Conservation (phyloP, 2,329 filamentous ascomycete genomes). For the Geosmithia putterillii region DNA sequence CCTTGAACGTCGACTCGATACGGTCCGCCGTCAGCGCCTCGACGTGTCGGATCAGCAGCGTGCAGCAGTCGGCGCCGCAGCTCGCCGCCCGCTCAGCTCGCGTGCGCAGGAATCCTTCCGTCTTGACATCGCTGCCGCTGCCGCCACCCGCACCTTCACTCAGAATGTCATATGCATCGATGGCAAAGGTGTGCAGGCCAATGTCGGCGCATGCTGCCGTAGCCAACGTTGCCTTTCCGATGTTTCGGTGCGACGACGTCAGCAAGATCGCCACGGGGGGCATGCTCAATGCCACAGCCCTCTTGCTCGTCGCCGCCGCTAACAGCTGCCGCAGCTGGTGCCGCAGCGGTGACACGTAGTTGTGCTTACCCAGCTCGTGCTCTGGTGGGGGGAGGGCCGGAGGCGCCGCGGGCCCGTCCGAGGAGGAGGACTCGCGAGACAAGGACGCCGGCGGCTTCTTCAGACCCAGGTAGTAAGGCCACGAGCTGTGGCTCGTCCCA, state of each 20-base stretch:
- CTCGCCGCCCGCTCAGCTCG: slow-evolving; percentile 79
- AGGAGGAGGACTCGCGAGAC: not conserved
- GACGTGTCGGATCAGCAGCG: slow-evolving; percentile 76
- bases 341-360: slow-evolving; percentile 46
- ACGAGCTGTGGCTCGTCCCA: slow-evolving; percentile 61
- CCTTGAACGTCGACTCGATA: slow-evolving; percentile 74
- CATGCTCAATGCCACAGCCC: slow-evolving; percentile 76
- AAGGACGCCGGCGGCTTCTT: slow-evolving; percentile 46
- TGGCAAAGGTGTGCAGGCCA: slow-evolving; percentile 76
- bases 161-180: slow-evolving; percentile 88
- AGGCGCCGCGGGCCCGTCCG: slow-evolving; percentile 19
- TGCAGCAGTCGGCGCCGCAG: slow-evolving; percentile 74
- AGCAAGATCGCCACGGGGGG: slow-evolving; percentile 81
- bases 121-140: slow-evolving; percentile 84
- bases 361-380: slow-evolving; percentile 26
- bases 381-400: slow-evolving; percentile 19
- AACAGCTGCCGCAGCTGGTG: slow-evolving; percentile 74
- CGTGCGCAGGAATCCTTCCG: slow-evolving; percentile 78
- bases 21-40: slow-evolving; percentile 86
- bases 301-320: slow-evolving; percentile 74
- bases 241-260: slow-evolving; percentile 82
- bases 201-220: slow-evolving; percentile 72
- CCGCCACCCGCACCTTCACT: slow-evolving; percentile 80
- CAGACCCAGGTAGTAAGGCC: slow-evolving; percentile 82
- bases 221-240: slow-evolving; percentile 79